These are phyloP conservation scores for Solanum neorickii DNA, from an alignment of 257 asterid genomes.

Conservation along the genomic window DNA sequence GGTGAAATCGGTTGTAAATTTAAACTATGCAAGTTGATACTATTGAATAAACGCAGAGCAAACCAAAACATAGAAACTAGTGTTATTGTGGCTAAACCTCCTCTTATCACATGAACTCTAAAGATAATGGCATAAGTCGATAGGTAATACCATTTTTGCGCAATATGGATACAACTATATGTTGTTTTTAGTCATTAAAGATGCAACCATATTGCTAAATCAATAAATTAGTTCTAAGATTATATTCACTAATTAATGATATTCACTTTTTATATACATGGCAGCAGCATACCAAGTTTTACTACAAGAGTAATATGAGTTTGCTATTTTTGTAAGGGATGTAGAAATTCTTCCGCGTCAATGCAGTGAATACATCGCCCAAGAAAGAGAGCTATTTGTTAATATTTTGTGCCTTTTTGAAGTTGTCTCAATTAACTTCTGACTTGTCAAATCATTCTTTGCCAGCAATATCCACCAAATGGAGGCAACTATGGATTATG, in stretches of 20 bases:
- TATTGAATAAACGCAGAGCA: neutral
- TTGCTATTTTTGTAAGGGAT: conserved; percentile 87
- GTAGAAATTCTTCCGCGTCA: conserved; percentile 74
- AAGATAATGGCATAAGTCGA: no score
- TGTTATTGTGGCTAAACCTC: no score
- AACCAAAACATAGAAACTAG: neutral
- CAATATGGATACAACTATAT: no score
- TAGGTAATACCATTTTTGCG: no score
- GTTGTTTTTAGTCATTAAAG: no score
- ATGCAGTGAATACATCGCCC: conserved; percentile 74
- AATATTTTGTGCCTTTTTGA: conserved; percentile 57
- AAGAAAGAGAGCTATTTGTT: conserved; percentile 73
- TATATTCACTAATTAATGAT: no score
- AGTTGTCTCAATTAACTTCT: conserved; percentile 66
- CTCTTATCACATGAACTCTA: no score
- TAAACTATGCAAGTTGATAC: neutral
- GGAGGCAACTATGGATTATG: conserved; percentile 54
- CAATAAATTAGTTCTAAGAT: no score
- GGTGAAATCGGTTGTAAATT: neutral
- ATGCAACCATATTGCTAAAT: no score
- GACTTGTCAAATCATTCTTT: conserved; percentile 64
- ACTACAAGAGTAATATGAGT: conserved; percentile 59
- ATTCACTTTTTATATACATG: no score
- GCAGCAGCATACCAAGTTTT: neutral
- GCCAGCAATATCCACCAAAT: conserved; percentile 91